Base-by-base conservation (phyloP, 2,329 filamentous ascomycete genomes). In the Cryphonectria parasitica region DNA sequence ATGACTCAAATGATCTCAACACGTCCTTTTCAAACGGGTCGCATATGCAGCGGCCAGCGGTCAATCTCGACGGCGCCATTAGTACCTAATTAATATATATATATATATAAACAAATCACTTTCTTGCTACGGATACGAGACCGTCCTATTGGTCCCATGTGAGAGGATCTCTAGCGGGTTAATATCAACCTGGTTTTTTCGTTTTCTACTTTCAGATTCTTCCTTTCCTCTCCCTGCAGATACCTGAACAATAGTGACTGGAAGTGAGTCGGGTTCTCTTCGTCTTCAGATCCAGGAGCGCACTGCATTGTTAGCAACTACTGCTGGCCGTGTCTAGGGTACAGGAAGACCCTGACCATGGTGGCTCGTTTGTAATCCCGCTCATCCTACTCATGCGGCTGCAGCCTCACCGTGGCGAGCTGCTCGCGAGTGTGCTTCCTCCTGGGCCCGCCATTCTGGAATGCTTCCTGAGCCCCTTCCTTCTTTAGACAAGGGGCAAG, bases 391-490 rank as follows among this genome's bases (percentile, higher is more conserved):
- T 49, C 58, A 39, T 39, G 31, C 34, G 19, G 58, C 58, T 34
- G 31, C 31, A 36, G 58, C 58, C 58, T 61, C 31, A n/a, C 31
- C 7, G 58, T 61, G 58, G 58, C 58, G 58, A n/a, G 25, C 54
- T 31, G 54, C 54, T 31, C 58, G 22, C 58, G 58, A 58, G 13
- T 4, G 1, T n/a, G 25, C 43, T 49, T 56, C 25, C 52, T 28
- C 17, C 52, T 31, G 31, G 58, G 13, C 31, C 58, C 58, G 58
- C 58, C 22, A 34, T 39, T 61, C 58, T n/a, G 22, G 31, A 61
- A 39, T 11, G 17, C 17, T 36, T 34, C 56, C 56, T 36, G 56
- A 6, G 28, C 56, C 31, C 2, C 56, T 60, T 60, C 28, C 56
- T 36, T 22, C 17, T 19, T 60, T 36, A 19, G 56, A 31, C 28